phyloP scores from a whole-genome alignment of 2,329 filamentous ascomycete species.

The Fusarium decemcellulare region DNA sequence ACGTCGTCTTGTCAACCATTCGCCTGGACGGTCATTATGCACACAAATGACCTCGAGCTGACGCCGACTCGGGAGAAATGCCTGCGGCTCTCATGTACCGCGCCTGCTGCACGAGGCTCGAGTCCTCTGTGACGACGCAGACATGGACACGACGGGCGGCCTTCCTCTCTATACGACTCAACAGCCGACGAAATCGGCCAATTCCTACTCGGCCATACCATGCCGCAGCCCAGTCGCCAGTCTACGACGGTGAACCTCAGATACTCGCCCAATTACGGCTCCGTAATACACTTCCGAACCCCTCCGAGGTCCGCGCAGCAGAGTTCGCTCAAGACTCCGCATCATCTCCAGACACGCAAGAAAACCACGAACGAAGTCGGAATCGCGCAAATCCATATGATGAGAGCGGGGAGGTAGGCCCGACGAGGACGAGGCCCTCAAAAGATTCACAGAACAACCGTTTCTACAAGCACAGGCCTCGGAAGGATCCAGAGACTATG shows the following conservation, averaged over 20 bases:
- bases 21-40: constrained; percentile 38
- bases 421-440: background rate
- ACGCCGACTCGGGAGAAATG: constrained; percentile 44
- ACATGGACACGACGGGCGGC: constrained; percentile 35
- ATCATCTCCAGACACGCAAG: background rate
- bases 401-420: background rate
- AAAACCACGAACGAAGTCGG: background rate
- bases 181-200: constrained; percentile 7
- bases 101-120: constrained; percentile 43
- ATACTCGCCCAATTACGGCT: constrained; percentile 38
- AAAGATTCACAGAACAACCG: background rate
- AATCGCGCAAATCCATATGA: background rate
- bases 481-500: constrained; percentile 4
- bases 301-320: constrained; percentile 5
- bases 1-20: constrained; percentile 13
- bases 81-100: constrained; percentile 43
- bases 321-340: constrained; percentile 7
- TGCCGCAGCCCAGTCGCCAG: constrained; percentile 2
- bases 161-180: constrained; percentile 29
- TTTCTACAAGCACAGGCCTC: constrained; percentile 6
- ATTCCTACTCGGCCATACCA: constrained; percentile 30
- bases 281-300: constrained; percentile 17
- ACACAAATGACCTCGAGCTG: constrained; percentile 32
- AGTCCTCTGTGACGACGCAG: constrained; percentile 29
- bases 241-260: constrained; percentile 16